Percentiles rank a stretch among this genome's conserved stretches.
These are phyloP conservation scores for Cercospora sojina DNA, from an alignment of 2,329 filamentous ascomycete genomes.

Conservation along the genomic window DNA sequence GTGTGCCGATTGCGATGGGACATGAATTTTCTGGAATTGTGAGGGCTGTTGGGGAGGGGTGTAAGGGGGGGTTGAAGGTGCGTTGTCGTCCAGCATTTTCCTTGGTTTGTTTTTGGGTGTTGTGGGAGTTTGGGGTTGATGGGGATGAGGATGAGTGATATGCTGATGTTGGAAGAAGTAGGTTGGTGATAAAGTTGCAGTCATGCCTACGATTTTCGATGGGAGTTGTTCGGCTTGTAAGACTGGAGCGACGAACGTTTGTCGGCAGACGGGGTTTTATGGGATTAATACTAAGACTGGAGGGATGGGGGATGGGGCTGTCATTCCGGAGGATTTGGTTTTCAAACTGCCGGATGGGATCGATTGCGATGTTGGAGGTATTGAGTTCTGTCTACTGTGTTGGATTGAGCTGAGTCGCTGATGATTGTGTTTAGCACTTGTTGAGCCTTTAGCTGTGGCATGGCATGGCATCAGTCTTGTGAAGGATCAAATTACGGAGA, in stretches of 20 bases:
- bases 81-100: background rate
- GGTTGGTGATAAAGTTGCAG: constrained; percentile 18
- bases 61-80: constrained; percentile 8
- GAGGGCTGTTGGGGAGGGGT: constrained; percentile 12
- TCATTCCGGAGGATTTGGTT: constrained; percentile 7
- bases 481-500: background rate
- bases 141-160: background rate
- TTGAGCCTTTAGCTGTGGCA: constrained; percentile 16
- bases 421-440: background rate
- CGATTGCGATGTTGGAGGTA: constrained; percentile 17
- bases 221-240: constrained; percentile 13
- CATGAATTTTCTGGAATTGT: constrained; percentile 17
- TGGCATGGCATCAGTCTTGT: constrained; percentile 13
- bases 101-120: background rate
- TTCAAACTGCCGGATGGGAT: constrained; percentile 15
- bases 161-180: background rate
- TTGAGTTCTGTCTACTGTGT: background rate
- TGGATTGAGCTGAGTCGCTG: background rate
- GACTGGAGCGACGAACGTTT: constrained; percentile 10
- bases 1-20: constrained; percentile 6
- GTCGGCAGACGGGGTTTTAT: constrained; percentile 8
- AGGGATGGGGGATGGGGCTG: constrained; percentile 15
- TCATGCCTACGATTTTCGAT: constrained; percentile 15
- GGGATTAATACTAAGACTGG: constrained; percentile 16
- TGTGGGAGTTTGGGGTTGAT: background rate